Base-by-base conservation (phyloP, 73 alveolate genomes). In the Paramecium tetraurelia region DNA sequence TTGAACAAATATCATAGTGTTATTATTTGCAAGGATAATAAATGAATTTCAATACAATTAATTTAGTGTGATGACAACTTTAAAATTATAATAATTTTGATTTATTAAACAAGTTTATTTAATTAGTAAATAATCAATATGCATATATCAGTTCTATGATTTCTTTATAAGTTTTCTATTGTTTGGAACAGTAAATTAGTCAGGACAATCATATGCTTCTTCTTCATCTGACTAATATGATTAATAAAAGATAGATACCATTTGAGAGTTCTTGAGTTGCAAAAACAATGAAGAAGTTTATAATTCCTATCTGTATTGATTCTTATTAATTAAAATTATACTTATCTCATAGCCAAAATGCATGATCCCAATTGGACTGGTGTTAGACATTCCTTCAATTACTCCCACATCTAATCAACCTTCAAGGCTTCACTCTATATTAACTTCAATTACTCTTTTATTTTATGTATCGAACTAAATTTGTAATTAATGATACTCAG, bases 331-430 rank as follows among this genome's bases (percentile, higher is more conserved):
- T 43, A 24, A 31, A 8, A 80, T 80, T 12, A 43, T 80, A 80
- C 90, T 80, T 80, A 35, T 80, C 75, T 80, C 90, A 80, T 80
- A 0, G 90, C 75, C 9, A 80, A 63, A 20, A 80, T 80, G 27
- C 90, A 80, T 18, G 70, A 18, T 6, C 90, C 90, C 12, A 80
- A 35, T 80, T 80, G 24, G n/a, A 35, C 9, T 2, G 90, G 90
- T 10, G 90, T 9, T 40, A 80, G 16, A 80, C 90, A 80, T 80
- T 80, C 90, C 27, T 80, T 80, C 29, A 80, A 46, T 35, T 80
- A 80, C 21, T 80, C 90, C 90, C 90, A 80, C 90, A 80, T 80
- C 46, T 80, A 46, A 48, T 80, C 90, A 9, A 80, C 90, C 22
- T 80, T 80, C 14, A 31, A 59, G 7, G 90, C 90, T 63, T 80